phyloP scores from a whole-genome alignment of 208 protist genomes.

The Wallacemonas sp. region DNA sequence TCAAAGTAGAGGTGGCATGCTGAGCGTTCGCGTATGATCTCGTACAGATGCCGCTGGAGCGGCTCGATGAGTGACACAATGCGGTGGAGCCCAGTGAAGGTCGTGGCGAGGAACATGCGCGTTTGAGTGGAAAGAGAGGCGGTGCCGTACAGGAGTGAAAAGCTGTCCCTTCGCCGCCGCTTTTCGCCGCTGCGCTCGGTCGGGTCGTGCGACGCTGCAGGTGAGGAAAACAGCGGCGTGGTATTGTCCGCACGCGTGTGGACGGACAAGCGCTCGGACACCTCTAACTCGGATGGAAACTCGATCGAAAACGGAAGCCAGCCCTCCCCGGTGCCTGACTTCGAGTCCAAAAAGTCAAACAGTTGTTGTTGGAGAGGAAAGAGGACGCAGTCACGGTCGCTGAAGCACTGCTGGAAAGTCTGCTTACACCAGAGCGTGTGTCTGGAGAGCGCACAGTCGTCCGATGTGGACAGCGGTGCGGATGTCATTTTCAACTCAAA shows the following conservation, averaged over 20 bases:
- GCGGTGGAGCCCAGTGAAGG: conserved; percentile 24
- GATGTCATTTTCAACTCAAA: no score
- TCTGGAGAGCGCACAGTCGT: neutral
- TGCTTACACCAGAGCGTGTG: conserved; percentile 79
- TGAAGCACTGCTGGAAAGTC: conserved; percentile 67
- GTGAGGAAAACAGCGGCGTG: conserved; percentile 11
- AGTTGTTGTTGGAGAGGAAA: conserved; percentile 78
- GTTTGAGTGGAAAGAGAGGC: conserved; percentile 60
- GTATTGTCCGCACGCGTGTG: conserved; percentile 16
- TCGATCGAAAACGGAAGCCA: conserved; percentile 86
- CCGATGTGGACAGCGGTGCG: no score
- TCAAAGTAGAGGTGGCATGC: conserved; percentile 88
- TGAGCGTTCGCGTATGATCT: conserved; percentile 71
- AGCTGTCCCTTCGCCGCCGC: conserved; percentile 33
- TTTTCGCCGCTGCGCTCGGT: neutral
- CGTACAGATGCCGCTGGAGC: conserved; percentile 78
- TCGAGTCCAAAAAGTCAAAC: conserved; percentile 74
- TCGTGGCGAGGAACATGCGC: conserved; percentile 79
- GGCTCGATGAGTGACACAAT: conserved; percentile 45
- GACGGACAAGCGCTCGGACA: conserved; percentile 40
- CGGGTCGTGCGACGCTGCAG: neutral
- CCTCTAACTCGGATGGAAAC: conserved; percentile 66
- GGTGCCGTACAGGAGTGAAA: conserved; percentile 63
- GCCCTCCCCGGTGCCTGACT: neutral
- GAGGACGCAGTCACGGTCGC: conserved; percentile 39